phyloP scores from a whole-genome alignment of 2,329 filamentous ascomycete genomes.

The Trichoderma sp. region DNA sequence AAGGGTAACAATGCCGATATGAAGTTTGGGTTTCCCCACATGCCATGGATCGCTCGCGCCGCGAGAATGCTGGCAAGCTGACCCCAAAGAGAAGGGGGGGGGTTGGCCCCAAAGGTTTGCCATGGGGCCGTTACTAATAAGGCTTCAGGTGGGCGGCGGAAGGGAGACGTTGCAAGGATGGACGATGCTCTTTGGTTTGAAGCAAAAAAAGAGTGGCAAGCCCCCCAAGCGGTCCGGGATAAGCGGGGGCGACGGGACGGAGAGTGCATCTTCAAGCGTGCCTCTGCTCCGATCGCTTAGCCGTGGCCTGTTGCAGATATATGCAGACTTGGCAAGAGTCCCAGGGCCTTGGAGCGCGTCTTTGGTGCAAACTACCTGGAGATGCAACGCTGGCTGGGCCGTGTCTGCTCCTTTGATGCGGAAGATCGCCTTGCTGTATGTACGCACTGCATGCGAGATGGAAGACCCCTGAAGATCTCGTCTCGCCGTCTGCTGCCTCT shows the following conservation, averaged over 20 bases:
- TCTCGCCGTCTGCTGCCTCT: not conserved
- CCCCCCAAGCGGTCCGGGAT: constrained; percentile 13
- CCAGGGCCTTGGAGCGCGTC: not conserved
- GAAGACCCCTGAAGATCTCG: constrained; percentile 20
- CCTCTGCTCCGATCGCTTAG: constrained; percentile 23
- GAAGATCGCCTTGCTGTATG: constrained; percentile 19
- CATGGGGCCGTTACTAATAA: constrained; percentile 6
- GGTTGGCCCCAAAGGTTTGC: not conserved
- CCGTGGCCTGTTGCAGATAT: constrained; percentile 17
- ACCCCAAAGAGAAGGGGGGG: constrained; percentile 1
- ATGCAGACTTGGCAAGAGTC: not conserved
- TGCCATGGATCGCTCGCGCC: not conserved
- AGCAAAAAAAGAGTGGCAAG: not conserved
- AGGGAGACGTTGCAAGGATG: not conserved
- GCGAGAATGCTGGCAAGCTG: not conserved
- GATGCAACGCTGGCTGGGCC: constrained; percentile 12
- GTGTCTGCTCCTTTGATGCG: not conserved
- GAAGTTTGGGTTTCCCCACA: constrained; percentile 13
- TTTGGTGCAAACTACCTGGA: not conserved
- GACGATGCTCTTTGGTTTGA: not conserved
- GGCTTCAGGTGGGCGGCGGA: constrained; percentile 16
- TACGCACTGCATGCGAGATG: constrained; percentile 19
- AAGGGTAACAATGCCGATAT: constrained; percentile 17
- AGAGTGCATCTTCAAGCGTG: constrained; percentile 23
- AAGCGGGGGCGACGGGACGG: constrained; percentile 11